Base-by-base conservation (phyloP, 2,329 filamentous ascomycete species). In the Colletotrichum euphorbiae region DNA sequence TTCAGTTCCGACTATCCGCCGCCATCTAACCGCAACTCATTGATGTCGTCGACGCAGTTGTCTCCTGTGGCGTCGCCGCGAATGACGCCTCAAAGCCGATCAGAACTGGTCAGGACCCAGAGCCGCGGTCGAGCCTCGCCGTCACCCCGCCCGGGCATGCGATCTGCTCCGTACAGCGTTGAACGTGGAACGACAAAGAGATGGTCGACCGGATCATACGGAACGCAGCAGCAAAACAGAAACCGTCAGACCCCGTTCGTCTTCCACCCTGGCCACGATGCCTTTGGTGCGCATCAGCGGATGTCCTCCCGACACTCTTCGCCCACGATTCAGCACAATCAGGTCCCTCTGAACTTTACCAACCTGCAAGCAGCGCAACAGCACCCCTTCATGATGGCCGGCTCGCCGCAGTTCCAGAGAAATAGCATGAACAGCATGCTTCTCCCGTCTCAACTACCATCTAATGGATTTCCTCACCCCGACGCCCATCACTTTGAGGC, bases 131-230 rank as follows among this genome's bases (percentile, higher is more conserved):
- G 90, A 45, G 90, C 90, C 12, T 93, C 91, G 51, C 90, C 91
- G 42, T 92, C 91, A 36, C 90, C 91, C 21, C 86, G 91, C 50
- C 89, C 88, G 36, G 89, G 85, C 62, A 84, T 90, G 75, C 87
- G 91, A 69, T 87, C 90, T 45, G 90, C 89, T 17, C 91, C 91
- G 1, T 93, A 93, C 79, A 90, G 82, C 57, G 84, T 93, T 57
- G 91, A 93, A 51, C 86, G 84, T 59, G 84, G 83, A 51, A 86
- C 90, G 70, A 89, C 85, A 75, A 93, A 93, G 82, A 85, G 91
- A 72, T 94, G 91, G 91, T 93, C 91, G 19, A 93, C 91, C 3
- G 91, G 91, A 13, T 92, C 90, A 3, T 93, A 90, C 68, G 89
- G 85, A 19, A 85, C 88, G 1, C 78, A 82, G 19, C 82, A 83